Base-by-base conservation (phyloP, 2,329 filamentous ascomycete genomes). In the Aspergillus sp. region DNA sequence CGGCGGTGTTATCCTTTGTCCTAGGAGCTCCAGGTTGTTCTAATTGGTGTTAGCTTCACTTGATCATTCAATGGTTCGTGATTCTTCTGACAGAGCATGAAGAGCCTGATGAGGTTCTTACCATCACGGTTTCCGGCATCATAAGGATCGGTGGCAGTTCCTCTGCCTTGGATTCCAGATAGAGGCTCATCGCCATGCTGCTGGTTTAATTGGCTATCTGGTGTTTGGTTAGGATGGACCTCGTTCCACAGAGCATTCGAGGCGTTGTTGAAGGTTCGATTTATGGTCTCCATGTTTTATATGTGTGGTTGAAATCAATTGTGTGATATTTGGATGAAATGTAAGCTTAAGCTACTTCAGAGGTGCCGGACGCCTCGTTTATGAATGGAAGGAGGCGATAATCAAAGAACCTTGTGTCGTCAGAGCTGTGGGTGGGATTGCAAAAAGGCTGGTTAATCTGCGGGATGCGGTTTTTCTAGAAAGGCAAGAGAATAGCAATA, bases 41-140 rank as follows among this genome's bases (percentile, higher is more conserved):
- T 74, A 45, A 2, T 32, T 43, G 15, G 23, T 6, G 13, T 32
- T 21, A 17, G 39, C 23, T 48, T 15, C n/a, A 30, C 10, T 43
- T 25, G 45, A 17, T 57, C 52, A 61, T 49, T 23, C 55, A 51
- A 47, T 30, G 21, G 15, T 10, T 19, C 25, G 6, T 8, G 21
- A 4, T 9, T 13, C 21, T 15, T 28, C 10, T 13, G 48, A 19
- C 12, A 4, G 12, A 12, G 21, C 19, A 28, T 32, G 17, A 25
- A 50, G 25, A 3, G 15, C n/a, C 55, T 54, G 63, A 43, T 12
- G 28, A 25, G 45, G 12, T 19, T 65, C 78, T 67, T 74, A 86
- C 81, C 84, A 80, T 86, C 82, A n/a, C 85, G 78, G 74, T 95
- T 95, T 52, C 91, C 91, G 60, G 87, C 86, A 71, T 95, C 91